phyloP scores from a whole-genome alignment of 768 basidiomycete genomes.

The Dacryopinax spathularia region DNA sequence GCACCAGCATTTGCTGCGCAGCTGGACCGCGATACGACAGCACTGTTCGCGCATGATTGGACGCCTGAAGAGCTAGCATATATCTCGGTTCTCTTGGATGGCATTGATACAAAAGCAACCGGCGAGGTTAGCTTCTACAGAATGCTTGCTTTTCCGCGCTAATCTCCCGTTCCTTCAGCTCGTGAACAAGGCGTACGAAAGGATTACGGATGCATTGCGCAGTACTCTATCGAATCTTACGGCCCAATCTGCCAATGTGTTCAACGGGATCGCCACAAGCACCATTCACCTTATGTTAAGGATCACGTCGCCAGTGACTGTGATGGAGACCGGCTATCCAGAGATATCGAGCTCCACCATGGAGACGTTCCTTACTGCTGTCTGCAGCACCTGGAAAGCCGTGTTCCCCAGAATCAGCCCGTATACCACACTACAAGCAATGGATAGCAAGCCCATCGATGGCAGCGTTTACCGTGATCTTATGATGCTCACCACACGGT shows the following conservation, averaged over 20 bases:
- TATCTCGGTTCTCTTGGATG: not conserved
- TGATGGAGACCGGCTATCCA: not conserved
- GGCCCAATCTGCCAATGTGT: not conserved
- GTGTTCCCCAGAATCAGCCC: not conserved
- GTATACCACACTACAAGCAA: not conserved
- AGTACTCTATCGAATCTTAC: not conserved
- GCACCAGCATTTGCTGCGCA: not conserved
- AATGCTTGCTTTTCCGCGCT: not conserved
- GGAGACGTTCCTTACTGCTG: not conserved
- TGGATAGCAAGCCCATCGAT: conserved; percentile 1
- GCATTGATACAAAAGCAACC: not conserved
- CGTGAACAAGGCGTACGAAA: not conserved
- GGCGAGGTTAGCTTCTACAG: not conserved
- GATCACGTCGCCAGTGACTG: not conserved
- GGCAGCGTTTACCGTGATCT: conserved; percentile 11
- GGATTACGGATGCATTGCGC: not conserved
- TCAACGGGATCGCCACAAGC: not conserved
- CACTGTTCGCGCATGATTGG: not conserved
- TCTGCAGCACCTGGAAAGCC: not conserved
- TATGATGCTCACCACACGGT: conserved; percentile 44
- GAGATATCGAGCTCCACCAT: not conserved
- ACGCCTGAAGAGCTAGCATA: not conserved
- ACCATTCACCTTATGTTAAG: not conserved
- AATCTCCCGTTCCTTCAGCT: not conserved
- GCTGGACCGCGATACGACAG: not conserved